These are phyloP conservation scores for Scenedesmus sp. DNA, from an alignment of 163 green algal genomes.

Conservation along the genomic window DNA sequence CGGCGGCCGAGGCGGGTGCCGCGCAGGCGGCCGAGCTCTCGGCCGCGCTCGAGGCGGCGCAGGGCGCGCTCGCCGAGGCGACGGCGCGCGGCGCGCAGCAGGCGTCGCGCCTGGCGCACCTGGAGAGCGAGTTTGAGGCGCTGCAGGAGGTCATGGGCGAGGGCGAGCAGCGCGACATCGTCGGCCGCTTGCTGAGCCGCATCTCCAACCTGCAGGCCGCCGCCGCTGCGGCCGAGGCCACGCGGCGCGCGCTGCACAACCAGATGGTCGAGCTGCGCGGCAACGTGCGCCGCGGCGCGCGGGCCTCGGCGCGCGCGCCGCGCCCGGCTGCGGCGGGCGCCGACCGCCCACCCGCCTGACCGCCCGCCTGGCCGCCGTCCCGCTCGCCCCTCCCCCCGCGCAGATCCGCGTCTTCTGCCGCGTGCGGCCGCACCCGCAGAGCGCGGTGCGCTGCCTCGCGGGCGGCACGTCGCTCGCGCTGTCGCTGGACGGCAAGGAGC, in stretches of 20 bases:
- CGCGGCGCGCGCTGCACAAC: slow-evolving; percentile 85
- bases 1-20: slow-evolving; percentile 27
- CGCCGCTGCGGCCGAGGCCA: slow-evolving; percentile 66
- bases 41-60: slow-evolving; percentile 34
- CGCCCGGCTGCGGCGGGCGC: too few relatives aligned
- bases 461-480: slow-evolving; percentile 69
- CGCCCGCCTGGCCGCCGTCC: not conserved
- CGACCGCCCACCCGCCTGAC: not conserved
- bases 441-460: slow-evolving; percentile 54
- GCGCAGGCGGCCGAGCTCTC: slow-evolving; percentile 1
- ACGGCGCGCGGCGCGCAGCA: slow-evolving; percentile 50
- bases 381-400: not conserved
- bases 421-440: slow-evolving; percentile 66
- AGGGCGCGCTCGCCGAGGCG: slow-evolving; percentile 49
- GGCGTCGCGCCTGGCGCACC: slow-evolving; percentile 60
- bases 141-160: slow-evolving; percentile 46
- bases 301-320: too few relatives aligned
- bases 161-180: slow-evolving; percentile 69
- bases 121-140: slow-evolving; percentile 69
- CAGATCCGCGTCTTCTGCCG: slow-evolving; percentile 95
- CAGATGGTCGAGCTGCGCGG: slow-evolving; percentile 88
- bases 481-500: slow-evolving; percentile 74
- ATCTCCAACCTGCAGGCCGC: slow-evolving; percentile 80
- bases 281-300: slow-evolving; percentile 68
- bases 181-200: slow-evolving; percentile 73